Evolutionary conservation across 768 basidiomycete species (phyloP).

Genomic region (Trametes coccinea): DNA sequence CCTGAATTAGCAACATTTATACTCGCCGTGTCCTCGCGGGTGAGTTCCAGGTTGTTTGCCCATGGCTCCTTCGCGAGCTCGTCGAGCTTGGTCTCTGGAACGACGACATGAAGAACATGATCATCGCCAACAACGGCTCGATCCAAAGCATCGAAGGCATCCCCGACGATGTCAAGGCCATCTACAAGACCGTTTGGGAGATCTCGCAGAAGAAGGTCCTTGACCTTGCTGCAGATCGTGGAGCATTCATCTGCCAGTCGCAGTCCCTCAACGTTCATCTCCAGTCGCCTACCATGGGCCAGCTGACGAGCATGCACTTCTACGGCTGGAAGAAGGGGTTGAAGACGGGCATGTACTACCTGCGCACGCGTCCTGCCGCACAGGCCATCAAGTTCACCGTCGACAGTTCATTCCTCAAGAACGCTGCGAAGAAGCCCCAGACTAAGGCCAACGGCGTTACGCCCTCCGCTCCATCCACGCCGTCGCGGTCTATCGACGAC

Average conservation of each 20-base stretch:
- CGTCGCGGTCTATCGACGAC: background rate
- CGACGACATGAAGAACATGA: slow-evolving; percentile 98
- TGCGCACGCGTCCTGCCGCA: slow-evolving; percentile 91
- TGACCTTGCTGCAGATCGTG: slow-evolving; percentile 98
- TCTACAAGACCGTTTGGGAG: slow-evolving; percentile 99
- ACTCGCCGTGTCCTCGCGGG: slow-evolving; percentile 98
- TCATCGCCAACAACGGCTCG: slow-evolving; percentile 94
- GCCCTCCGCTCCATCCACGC: slow-evolving; percentile 1
- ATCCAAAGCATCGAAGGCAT: slow-evolving; percentile 86
- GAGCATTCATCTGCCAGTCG: slow-evolving; percentile 95
- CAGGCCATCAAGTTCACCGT: slow-evolving; percentile 98
- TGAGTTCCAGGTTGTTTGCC: slow-evolving; percentile 99
- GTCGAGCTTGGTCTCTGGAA: slow-evolving; percentile 96
- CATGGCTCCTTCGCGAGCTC: slow-evolving; percentile 97
- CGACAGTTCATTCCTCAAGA: slow-evolving; percentile 75
- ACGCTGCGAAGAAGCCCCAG: slow-evolving; percentile 38
- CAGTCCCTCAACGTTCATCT: slow-evolving; percentile 95
- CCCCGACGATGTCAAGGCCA: slow-evolving; percentile 89
- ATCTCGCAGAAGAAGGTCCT: slow-evolving; percentile 98
- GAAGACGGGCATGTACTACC: slow-evolving; percentile 99
- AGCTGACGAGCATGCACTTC: slow-evolving; percentile 96
- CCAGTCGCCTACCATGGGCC: slow-evolving; percentile 83
- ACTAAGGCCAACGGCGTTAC: slow-evolving; percentile 2
- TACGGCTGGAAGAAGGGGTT: slow-evolving; percentile 99
- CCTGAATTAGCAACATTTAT: slow-evolving; percentile 81